Evolutionary conservation across 768 basidiomycete species (phyloP), one percentile per base, ranked within the genome.

Genomic region (Collybia sp.): DNA sequence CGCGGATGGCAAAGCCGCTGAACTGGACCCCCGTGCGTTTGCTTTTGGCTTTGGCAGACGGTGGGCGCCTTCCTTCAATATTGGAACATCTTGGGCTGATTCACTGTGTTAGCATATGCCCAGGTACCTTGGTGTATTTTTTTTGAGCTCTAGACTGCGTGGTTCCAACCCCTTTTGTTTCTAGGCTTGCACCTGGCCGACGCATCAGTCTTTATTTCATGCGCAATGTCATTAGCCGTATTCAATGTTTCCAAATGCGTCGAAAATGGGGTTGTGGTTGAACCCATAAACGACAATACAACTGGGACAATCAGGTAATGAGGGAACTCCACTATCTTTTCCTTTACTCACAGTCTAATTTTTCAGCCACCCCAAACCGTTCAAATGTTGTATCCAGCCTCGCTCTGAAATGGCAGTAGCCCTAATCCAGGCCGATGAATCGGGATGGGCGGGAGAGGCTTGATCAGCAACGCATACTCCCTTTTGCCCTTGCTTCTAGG

Each of bases 1-100:
- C 57, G 63, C 61, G 15, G 70, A 66, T 48, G 66, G 59, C 43
- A 63, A 61, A 40, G 51, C 61, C 37, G 72, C 72, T 25, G 78
- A 83, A 54, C 58, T 54, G 15, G 82, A 85, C 60, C 80, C 83
- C 48, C 77, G 77, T 45, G 70, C 70, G 40, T 58, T 81, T 40
- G 81, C 77, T 54, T 88, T 85, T 62, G 85, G 85, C 6, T 88
- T 85, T 56, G 85, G 85, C 40, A 69, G 85, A 63, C 75, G 85
- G 75, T 73, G 48, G 49, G 73, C 63, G 30, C 20, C 42, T 41
- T 9, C 30, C 40, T 46, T 45, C 20, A 6, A 47, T 40, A 38
- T 40, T 49, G 44, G 33, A 10, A 41, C 10, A 31, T 44, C 18
- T 37, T 42, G 31, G 6, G 12, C 45, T 38, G 30, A 47, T 57